Evolutionary conservation across 2,329 filamentous ascomycete genomes (phyloP), one percentile per base, ranked within the genome.

Genomic region (Ceratocystis cubensis): DNA sequence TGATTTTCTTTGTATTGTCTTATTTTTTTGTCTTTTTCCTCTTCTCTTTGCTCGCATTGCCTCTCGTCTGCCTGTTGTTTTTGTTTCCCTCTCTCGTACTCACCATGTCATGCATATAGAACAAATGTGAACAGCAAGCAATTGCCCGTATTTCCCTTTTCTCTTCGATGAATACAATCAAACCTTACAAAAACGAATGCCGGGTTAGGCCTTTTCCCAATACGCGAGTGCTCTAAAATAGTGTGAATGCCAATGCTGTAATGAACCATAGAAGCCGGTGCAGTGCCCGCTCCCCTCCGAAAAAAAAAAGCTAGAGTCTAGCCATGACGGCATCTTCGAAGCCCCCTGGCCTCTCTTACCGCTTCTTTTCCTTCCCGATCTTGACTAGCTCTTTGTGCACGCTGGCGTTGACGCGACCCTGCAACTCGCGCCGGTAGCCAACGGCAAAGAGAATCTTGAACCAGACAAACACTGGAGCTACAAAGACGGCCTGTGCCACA

Each of bases 381-480:
- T 91, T 94, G 71, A 84, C 81, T 70, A 96, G 82, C 74, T 96
- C 90, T 71, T 84, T 79, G 73, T 86, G 77, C 2, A 96, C 89
- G 46, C 83, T 85, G 74, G 86, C 85, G 69, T 93, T 85, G 57
- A 97, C 84, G 63, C 93, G 85, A 69, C 83, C 82, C 78, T 93
- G 91, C 71, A 99, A 80, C 75, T 96, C 91, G 1, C 87, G 89
- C 68, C 94, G 84, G 76, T 97, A 99, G 62, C 94, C 94, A 63
- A 95, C 83, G 72, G 82, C 85, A 79, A 99, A 99, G 30, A 99
- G 81, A 28, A 95, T 78, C 78, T 97, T 92, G 72, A 99, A 88
- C 89, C 94, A 99, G 67, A 97, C 93, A 72, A 97, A 99, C 73
- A 99, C 88, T 7, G 94, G 94, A 0, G 94, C 94, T 28, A 97